A percentile compares a stretch with the other conserved stretches of the same genome.
Conservation (phyloP, 2,329 filamentous ascomycete species). For the Neoarthrinium moseri region DNA sequence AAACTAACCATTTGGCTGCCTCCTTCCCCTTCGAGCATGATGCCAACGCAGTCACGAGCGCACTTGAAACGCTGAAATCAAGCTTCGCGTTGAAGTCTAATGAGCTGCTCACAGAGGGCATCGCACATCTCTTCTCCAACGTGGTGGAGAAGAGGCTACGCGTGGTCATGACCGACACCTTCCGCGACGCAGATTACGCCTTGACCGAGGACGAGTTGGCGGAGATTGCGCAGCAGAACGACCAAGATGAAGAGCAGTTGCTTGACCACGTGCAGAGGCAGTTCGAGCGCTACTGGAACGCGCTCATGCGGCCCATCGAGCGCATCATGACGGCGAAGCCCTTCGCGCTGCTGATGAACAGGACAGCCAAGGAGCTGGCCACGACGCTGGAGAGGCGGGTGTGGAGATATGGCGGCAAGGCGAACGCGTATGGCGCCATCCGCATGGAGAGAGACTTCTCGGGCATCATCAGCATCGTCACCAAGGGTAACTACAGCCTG, state of each 20-base stretch:
- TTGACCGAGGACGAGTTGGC: constrained; percentile 61
- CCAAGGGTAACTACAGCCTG: constrained; percentile 63
- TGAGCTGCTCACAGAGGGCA: constrained; percentile 80
- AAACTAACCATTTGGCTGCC: constrained; percentile 50
- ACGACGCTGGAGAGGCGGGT: constrained; percentile 84
- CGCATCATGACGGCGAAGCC: constrained; percentile 78
- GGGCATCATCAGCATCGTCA: constrained; percentile 61
- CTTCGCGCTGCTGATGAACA: constrained; percentile 72
- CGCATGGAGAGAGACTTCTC: constrained; percentile 71
- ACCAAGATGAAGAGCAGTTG: constrained; percentile 51
- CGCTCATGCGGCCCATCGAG: constrained; percentile 78
- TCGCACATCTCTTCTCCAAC: constrained; percentile 82
- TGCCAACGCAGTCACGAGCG: constrained; percentile 63
- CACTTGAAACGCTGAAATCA: constrained; percentile 66
- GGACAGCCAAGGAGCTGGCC: constrained; percentile 72
- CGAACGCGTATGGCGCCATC: constrained; percentile 73
- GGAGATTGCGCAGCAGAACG: constrained; percentile 53
- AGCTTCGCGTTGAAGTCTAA: constrained; percentile 75
- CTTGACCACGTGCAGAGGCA: constrained; percentile 72
- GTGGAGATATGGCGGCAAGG: constrained; percentile 74
- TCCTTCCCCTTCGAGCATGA: constrained; percentile 83
- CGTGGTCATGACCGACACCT: constrained; percentile 81
- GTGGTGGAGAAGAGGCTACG: constrained; percentile 83
- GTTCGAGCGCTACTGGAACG: constrained; percentile 84
- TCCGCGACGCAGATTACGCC: constrained; percentile 87